Conservation (phyloP, 768 basidiomycete genomes). For the Mycena albidolilacea region DNA sequence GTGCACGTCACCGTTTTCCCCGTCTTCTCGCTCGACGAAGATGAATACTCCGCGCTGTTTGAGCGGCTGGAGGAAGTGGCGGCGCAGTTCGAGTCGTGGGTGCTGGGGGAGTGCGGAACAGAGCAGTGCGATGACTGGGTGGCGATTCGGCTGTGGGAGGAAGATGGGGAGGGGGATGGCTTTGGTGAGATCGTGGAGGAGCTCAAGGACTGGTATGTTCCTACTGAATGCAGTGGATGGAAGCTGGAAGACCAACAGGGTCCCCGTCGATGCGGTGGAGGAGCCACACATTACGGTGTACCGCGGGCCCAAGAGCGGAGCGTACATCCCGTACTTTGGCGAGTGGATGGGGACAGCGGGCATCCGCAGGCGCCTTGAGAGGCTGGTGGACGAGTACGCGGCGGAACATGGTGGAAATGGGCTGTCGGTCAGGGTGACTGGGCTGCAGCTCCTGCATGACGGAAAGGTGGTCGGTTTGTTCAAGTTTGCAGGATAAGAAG, state of each 20-base stretch:
- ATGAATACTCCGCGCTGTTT: too few species aligned
- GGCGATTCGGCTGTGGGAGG: conserved; percentile 13
- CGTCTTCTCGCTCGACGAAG: too few species aligned
- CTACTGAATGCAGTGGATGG: not conserved
- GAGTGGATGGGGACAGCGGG: conserved; percentile 7
- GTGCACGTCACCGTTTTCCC: too few species aligned
- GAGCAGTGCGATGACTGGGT: conserved; percentile 10
- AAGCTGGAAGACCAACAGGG: conserved; percentile 7
- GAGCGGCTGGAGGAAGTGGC: conserved; percentile 10
- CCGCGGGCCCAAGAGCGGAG: conserved; percentile 6
- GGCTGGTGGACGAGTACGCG: conserved; percentile 15
- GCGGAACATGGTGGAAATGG: conserved; percentile 14
- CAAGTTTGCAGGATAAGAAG: conserved; percentile 8
- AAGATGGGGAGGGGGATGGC: conserved; percentile 6
- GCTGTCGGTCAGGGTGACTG: conserved; percentile 16
- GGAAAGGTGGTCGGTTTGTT: conserved; percentile 6
- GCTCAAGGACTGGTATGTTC: conserved; percentile 11
- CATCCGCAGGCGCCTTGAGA: conserved; percentile 11
- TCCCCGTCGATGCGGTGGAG: conserved; percentile 12
- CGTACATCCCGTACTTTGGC: conserved; percentile 12
- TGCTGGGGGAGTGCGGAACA: conserved; percentile 11
- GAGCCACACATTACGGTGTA: conserved; percentile 14
- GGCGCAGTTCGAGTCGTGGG: not conserved
- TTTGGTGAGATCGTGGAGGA: conserved; percentile 4
- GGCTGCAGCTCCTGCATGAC: conserved; percentile 6